Base-by-base conservation (phyloP, 2,329 filamentous ascomycete species). In the Myotisia sp. region DNA sequence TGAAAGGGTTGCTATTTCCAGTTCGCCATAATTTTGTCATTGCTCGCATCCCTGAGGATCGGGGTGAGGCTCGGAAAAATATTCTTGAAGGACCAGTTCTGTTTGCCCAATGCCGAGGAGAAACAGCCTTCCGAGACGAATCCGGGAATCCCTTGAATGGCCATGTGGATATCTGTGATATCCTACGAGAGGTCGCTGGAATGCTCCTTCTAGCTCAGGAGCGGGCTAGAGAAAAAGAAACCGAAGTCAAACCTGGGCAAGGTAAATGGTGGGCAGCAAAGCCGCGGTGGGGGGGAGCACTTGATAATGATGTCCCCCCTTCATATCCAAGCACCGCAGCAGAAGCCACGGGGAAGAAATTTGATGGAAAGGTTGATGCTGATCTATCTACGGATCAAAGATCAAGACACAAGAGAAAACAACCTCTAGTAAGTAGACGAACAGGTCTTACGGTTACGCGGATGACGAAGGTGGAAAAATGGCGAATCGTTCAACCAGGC, bases 151-250 rank as follows among this genome's bases (percentile, higher is more conserved):
- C 38, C 10, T 16, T 3, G 3, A 37, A 43, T 3, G 56, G 53
- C 1, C 42, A 52, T 30, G 54, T 47, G 20, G 60, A 60, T 39
- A 48, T 60, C 10, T 60, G 74, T 33, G 71, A 76, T 46, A 43
- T 68, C 6, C 59, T 73, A 40, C 62, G 71, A 35, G 73, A 77
- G 44, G 52, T 74, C 3, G 71, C 68, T 4, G 66, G 62, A 2
- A 55, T 75, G 51, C 53, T 77, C 9, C 56, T 71, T 13, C 48
- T 74, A 2, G 73, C 72, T 1, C 70, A 76, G 48, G 71, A 76
- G 49, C 62, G 73, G 23, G 60, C 61, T n/a, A 60, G 71, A 33
- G 63, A 76, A 45, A 71, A 69, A 1, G 58, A 54, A 34, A 46
- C 46, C 2, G 68, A 73, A 43, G 48, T 52, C 31, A 61, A 53